phyloP scores from a whole-genome alignment of 1,284 basidiomycete species.

The Tremellales sp. region DNA sequence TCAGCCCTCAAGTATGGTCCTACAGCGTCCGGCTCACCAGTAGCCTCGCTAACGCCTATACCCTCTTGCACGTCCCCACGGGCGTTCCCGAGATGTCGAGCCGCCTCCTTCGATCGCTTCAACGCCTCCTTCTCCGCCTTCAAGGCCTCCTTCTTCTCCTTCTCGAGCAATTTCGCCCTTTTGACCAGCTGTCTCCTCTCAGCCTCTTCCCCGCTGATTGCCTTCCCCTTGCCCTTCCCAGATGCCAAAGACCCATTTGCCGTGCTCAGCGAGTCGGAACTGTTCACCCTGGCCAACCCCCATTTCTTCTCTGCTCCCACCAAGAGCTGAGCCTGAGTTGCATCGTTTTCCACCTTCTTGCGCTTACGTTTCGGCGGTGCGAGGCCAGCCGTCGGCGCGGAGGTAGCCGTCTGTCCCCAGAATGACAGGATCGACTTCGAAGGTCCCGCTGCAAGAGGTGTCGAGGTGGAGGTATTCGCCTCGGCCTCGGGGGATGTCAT shows the following conservation, averaged over 20 bases:
- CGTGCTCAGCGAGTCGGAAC: background rate
- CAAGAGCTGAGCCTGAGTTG: slow-evolving; percentile 8
- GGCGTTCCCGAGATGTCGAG: background rate
- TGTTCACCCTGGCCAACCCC: background rate
- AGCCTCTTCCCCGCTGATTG: slow-evolving; percentile 17
- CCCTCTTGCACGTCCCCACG: slow-evolving; percentile 1
- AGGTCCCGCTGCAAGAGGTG: too few species aligned
- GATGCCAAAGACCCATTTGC: background rate
- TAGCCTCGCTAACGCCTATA: background rate
- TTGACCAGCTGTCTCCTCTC: slow-evolving; percentile 22
- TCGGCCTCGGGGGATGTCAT: too few species aligned
- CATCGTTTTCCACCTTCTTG: slow-evolving; percentile 7
- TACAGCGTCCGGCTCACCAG: background rate
- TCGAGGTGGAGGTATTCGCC: too few species aligned
- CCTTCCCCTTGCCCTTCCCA: background rate
- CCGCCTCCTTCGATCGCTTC: slow-evolving; percentile 1
- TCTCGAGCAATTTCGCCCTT: slow-evolving; percentile 2
- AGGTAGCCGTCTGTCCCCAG: too few species aligned
- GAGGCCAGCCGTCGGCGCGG: too few species aligned
- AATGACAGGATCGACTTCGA: too few species aligned
- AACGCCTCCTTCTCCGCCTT: slow-evolving; percentile 5
- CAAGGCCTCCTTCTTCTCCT: slow-evolving; percentile 1
- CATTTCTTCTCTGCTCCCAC: background rate
- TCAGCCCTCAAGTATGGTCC: background rate
- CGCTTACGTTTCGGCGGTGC: slow-evolving; percentile 10